These are phyloP conservation scores for Mrakia gelida DNA, from an alignment of 768 basidiomycete genomes.

Conservation along the genomic window DNA sequence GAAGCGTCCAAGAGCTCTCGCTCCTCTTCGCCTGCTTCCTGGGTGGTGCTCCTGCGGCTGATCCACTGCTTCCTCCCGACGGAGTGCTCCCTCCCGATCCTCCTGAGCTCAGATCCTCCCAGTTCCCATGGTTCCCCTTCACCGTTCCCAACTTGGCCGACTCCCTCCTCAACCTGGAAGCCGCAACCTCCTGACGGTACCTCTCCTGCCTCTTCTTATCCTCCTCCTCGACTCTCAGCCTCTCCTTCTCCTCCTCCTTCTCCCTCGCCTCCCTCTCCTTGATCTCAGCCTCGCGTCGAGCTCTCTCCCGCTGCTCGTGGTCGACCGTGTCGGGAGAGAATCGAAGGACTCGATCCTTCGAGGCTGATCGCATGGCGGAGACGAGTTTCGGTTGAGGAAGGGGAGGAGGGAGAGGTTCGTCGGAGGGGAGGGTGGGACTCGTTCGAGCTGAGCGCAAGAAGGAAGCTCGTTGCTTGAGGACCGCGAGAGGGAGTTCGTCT, in stretches of 20 bases:
- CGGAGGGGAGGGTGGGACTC: background rate
- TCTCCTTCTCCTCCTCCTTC: conserved; percentile 16
- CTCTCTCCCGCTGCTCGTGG: background rate
- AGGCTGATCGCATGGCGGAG: background rate
- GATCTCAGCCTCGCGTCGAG: background rate
- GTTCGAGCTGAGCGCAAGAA: background rate
- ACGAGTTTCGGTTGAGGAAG: background rate
- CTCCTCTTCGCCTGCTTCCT: conserved; percentile 12
- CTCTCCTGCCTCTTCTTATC: conserved; percentile 17
- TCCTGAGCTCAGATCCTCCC: conserved; percentile 20
- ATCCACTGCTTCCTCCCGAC: background rate
- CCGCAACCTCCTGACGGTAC: conserved; percentile 18
- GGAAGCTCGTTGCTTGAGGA: conserved; percentile 9
- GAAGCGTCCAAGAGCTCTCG: conserved; percentile 17
- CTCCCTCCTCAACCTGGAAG: conserved; percentile 23
- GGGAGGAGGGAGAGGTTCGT: background rate
- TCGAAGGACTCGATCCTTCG: conserved; percentile 15
- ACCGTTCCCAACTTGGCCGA: conserved; percentile 17
- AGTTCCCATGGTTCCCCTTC: conserved; percentile 28
- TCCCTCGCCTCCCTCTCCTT: conserved; percentile 17
- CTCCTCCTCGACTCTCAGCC: conserved; percentile 17
- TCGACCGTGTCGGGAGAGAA: conserved; percentile 26
- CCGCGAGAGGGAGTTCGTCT: conserved; percentile 22
- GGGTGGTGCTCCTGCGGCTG: background rate
- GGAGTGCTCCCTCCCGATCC: too few relatives aligned